These are phyloP conservation scores for Rhododendron williamsianum DNA, from an alignment of 148 eudicot species.

Conservation along the genomic window DNA sequence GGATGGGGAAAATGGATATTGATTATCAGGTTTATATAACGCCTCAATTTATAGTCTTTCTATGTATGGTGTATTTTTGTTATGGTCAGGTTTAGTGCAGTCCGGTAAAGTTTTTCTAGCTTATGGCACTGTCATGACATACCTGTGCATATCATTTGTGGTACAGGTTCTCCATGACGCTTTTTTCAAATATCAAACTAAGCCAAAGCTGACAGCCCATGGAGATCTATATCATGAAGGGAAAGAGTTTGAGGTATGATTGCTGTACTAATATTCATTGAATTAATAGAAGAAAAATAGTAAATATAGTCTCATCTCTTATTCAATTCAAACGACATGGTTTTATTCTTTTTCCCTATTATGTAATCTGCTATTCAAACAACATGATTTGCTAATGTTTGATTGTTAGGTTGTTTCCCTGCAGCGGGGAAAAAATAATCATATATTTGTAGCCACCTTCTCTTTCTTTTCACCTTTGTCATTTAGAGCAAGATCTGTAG, in stretches of 20 bases:
- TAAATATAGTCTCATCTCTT: background rate
- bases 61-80: background rate
- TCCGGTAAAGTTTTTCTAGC: background rate
- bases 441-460: background rate
- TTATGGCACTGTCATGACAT: background rate
- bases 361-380: background rate
- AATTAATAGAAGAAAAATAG: background rate
- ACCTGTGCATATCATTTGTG: constrained; percentile 8
- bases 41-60: background rate
- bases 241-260: constrained; percentile 88
- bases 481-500: background rate
- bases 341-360: background rate
- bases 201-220: constrained; percentile 78
- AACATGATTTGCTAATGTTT: background rate
- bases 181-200: constrained; percentile 91
- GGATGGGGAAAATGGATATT: constrained; percentile 99
- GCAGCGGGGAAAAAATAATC: background rate
- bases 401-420: background rate
- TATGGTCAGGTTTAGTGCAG: constrained; percentile 49
- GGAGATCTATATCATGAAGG: constrained; percentile 96
- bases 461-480: background rate
- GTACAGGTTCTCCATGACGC: constrained; percentile 99
- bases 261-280: background rate
- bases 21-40: constrained; percentile 70
- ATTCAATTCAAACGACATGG: background rate